phyloP scores from a whole-genome alignment of 1,139 yeast species.

The Candida gigantensis region DNA sequence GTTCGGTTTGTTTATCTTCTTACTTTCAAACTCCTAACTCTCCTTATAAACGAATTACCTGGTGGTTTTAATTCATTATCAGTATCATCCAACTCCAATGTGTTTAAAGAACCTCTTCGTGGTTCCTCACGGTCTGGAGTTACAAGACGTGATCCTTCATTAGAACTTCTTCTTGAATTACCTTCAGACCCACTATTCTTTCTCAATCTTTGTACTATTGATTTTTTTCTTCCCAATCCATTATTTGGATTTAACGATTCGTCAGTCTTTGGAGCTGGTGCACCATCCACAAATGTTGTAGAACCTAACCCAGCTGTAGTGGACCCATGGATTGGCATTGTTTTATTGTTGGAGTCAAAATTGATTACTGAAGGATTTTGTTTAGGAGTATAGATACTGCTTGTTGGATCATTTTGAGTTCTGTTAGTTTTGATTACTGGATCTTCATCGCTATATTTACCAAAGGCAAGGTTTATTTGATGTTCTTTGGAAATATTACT shows the following conservation, averaged over 20 bases:
- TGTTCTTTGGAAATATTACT: conserved; percentile 49
- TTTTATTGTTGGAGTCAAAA: conserved; percentile 70
- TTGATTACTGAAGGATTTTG: conserved; percentile 56
- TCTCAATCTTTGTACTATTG: conserved; percentile 67
- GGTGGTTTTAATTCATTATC: conserved; percentile 33
- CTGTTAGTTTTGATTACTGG: conserved; percentile 15
- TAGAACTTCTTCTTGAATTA: conserved; percentile 39
- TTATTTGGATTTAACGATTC: conserved; percentile 26
- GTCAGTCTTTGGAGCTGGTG: conserved; percentile 75
- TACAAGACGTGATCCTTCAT: conserved; percentile 20
- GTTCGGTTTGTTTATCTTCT: conserved; percentile 31
- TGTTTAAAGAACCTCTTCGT: conserved; percentile 24
- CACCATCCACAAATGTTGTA: conserved; percentile 91
- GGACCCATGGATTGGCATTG: conserved; percentile 79
- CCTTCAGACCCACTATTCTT: conserved; percentile 38
- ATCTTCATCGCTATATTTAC: conserved; percentile 40
- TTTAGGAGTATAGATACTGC: conserved; percentile 38
- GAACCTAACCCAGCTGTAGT: conserved; percentile 88
- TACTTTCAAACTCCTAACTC: conserved; percentile 87
- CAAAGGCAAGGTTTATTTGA: conserved; percentile 63
- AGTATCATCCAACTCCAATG: conserved; percentile 15
- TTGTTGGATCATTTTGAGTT: conserved; percentile 19
- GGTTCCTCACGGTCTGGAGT: conserved; percentile 9
- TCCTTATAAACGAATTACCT: conserved; percentile 60
- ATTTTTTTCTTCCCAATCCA: conserved; percentile 69